A percentile compares a stretch with the other conserved stretches of the same genome.
phyloP scores from a whole-genome alignment of 305 asterid genomes.

The Solanum hybrid region DNA sequence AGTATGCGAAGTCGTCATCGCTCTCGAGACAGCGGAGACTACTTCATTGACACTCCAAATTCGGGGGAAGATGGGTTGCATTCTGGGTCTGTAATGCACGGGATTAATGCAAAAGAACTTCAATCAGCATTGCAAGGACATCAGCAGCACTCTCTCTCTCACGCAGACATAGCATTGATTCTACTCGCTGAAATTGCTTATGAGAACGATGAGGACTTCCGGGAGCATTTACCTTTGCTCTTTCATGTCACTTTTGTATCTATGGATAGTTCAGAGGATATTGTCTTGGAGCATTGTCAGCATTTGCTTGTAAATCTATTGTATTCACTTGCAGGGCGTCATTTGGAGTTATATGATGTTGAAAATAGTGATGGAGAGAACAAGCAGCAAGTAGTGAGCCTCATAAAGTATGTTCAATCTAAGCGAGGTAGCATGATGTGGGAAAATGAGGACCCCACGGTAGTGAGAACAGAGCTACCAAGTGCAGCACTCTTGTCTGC shows the following conservation, averaged over 20 bases:
- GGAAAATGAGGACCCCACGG: slow-evolving; percentile 97
- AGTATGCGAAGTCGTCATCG: slow-evolving; percentile 95
- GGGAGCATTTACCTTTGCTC: slow-evolving; percentile 93
- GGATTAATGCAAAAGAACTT: slow-evolving; percentile 88
- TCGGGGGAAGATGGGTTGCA: slow-evolving; percentile 92
- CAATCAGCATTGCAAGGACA: slow-evolving; percentile 99
- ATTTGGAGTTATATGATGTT: slow-evolving; percentile 88
- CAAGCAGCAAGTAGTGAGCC: slow-evolving; percentile 92
- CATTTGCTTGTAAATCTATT: slow-evolving; percentile 90
- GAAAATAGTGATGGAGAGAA: slow-evolving; percentile 97
- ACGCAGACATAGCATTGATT: slow-evolving; percentile 92
- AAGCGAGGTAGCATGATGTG: slow-evolving; percentile 99
- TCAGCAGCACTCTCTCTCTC: slow-evolving; percentile 90
- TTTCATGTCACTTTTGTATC: slow-evolving; percentile 98
- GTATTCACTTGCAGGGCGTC: slow-evolving; percentile 96
- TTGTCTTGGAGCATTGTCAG: slow-evolving; percentile 97
- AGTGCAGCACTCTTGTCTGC: slow-evolving; percentile 99
- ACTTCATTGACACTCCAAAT: slow-evolving; percentile 88
- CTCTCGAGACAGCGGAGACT: slow-evolving; percentile 98
- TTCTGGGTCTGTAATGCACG: slow-evolving; percentile 51
- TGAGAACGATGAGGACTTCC: slow-evolving; percentile 97
- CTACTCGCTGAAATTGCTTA: slow-evolving; percentile 94
- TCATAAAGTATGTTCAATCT: slow-evolving; percentile 94
- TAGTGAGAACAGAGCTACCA: slow-evolving; percentile 77
- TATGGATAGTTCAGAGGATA: slow-evolving; percentile 99